These are phyloP conservation scores for Quercus dentata DNA, from an alignment of 306 rosid genomes.

Conservation along the genomic window DNA sequence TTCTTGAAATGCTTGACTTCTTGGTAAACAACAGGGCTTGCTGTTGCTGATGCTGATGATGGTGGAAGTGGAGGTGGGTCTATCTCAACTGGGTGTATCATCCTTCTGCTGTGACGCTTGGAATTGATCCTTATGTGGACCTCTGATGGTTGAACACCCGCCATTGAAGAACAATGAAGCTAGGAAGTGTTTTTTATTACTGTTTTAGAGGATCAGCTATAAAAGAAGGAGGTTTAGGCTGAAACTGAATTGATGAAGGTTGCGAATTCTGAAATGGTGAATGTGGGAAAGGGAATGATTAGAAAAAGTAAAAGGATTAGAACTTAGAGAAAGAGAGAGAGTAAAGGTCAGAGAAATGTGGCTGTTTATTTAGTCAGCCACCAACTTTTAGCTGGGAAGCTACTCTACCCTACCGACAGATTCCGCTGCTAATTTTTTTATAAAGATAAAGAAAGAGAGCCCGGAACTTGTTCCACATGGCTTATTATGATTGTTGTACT, in stretches of 20 bases:
- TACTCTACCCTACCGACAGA: neutral
- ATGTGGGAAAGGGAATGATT: no score
- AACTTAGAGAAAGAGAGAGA: neutral
- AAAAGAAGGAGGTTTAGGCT: neutral
- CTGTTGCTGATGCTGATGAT: conserved; percentile 26
- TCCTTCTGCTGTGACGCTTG: conserved; percentile 20
- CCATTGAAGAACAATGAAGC: conserved; percentile 28
- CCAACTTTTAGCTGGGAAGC: neutral
- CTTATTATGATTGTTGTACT: no score
- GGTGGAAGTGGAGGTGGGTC: conserved; percentile 17
- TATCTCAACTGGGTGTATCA: conserved; percentile 55
- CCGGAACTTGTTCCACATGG: no score
- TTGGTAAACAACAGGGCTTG: conserved; percentile 18
- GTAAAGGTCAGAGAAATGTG: neutral
- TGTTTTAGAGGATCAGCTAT: no score
- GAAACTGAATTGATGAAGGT: neutral
- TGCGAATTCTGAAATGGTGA: no score
- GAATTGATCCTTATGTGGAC: conserved; percentile 46
- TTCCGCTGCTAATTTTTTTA: neutral
- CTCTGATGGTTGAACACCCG: conserved; percentile 34
- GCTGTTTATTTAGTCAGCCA: neutral
- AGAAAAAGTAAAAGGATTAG: neutral
- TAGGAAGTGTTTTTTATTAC: neutral
- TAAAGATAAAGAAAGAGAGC: no score
- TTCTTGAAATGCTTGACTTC: conserved; percentile 63